Evolutionary conservation across 257 asterid genomes (phyloP).

Genomic region (Galeopsis tetrahit): DNA sequence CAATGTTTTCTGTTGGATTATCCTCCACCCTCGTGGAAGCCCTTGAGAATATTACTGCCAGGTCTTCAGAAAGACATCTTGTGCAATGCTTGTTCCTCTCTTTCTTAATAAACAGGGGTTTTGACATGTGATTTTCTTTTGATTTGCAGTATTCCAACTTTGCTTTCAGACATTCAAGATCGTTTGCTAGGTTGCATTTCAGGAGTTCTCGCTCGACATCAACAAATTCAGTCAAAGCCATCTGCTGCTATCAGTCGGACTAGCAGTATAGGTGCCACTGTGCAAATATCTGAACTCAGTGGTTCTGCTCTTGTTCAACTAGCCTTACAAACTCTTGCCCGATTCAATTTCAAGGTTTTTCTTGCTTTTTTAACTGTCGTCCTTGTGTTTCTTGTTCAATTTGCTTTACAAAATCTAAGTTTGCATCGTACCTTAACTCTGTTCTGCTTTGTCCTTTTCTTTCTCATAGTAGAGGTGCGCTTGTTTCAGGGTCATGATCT

Average conservation of each 20-base stretch:
- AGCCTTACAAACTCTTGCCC: conserved; percentile 91
- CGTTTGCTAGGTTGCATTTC: conserved; percentile 93
- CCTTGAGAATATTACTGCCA: conserved; percentile 79
- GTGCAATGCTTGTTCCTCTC: conserved; percentile 25
- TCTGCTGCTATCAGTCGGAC: conserved; percentile 58
- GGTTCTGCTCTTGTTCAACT: conserved; percentile 93
- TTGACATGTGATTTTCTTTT: conserved; percentile 35
- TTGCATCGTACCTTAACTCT: conserved; percentile 23
- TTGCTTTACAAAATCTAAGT: conserved; percentile 67
- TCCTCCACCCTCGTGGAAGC: conserved; percentile 84
- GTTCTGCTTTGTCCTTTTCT: conserved; percentile 18
- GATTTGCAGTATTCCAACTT: conserved; percentile 82
- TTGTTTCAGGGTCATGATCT: conserved; percentile 89
- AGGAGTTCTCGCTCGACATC: conserved; percentile 77
- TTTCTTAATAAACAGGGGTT: conserved; percentile 25
- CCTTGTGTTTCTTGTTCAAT: conserved; percentile 62
- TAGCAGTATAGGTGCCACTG: conserved; percentile 57
- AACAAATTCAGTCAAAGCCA: conserved; percentile 71
- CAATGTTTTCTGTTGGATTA: conserved; percentile 93
- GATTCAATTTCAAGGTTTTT: conserved; percentile 82
- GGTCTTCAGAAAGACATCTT: conserved; percentile 50
- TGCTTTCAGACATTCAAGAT: conserved; percentile 87
- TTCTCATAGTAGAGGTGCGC: conserved; percentile 26
- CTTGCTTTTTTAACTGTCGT: conserved; percentile 19
- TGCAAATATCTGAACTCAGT: conserved; percentile 80